Conservation (phyloP, 352 stramenopile genomes). For the Phytophthora podocarpi region DNA sequence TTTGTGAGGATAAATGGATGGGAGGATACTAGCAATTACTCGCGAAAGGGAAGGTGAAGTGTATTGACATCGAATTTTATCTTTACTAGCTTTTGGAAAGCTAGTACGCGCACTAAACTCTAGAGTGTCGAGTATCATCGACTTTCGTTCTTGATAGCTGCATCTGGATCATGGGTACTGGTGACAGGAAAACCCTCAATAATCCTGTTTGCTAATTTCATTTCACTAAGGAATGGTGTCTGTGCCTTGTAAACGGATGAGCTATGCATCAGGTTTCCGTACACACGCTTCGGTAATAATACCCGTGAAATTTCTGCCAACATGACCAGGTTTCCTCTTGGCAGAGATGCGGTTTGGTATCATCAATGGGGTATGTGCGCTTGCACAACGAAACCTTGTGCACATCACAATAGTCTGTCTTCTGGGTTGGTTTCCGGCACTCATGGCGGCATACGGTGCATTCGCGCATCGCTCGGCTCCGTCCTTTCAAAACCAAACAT, state of each 20-base stretch:
- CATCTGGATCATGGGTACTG: too few relatives aligned
- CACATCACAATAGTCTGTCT: too few relatives aligned
- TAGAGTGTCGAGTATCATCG: too few relatives aligned
- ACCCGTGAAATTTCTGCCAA: constrained; percentile 8
- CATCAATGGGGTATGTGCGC: background rate
- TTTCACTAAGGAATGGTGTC: constrained; percentile 2
- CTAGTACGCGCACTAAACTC: too few relatives aligned
- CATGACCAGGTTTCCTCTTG: background rate
- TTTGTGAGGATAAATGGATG: too few relatives aligned
- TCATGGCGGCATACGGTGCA: constrained; percentile 1
- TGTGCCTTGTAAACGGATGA: constrained; percentile 1
- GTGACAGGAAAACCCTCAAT: too few relatives aligned
- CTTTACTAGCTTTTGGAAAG: too few relatives aligned
- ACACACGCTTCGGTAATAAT: background rate
- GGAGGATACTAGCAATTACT: too few relatives aligned
- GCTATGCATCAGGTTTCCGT: background rate
- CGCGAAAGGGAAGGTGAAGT: too few relatives aligned
- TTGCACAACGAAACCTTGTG: constrained; percentile 6
- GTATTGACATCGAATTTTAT: too few relatives aligned
- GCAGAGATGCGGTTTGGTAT: background rate
- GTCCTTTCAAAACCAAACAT: background rate
- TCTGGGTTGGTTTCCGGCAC: constrained; percentile 1
- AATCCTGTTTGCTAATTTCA: too few relatives aligned
- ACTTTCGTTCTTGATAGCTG: too few relatives aligned
- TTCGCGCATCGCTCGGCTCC: constrained; percentile 3